phyloP scores from a whole-genome alignment of 257 asterid genomes.

The Primulina eburnea region DNA sequence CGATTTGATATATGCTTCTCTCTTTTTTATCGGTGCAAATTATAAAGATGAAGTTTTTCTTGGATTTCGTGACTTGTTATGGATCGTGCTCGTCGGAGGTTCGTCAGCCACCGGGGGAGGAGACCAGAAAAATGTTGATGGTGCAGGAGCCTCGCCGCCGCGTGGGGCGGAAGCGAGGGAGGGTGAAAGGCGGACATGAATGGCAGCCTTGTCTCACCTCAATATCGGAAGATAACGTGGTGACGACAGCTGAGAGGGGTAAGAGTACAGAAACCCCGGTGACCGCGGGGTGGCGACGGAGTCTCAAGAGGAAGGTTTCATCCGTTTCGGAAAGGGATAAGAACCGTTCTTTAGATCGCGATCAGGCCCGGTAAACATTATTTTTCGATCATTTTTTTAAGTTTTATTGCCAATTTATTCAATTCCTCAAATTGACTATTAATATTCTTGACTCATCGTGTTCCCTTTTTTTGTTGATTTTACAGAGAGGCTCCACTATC shows the following conservation, averaged over 20 bases:
- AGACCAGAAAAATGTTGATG: constrained; percentile 38
- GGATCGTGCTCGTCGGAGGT: constrained; percentile 34
- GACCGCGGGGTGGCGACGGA: constrained; percentile 28
- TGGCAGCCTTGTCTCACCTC: constrained; percentile 50
- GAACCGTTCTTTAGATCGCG: constrained; percentile 17
- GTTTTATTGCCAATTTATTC: too few relatives aligned
- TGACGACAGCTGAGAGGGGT: constrained; percentile 17
- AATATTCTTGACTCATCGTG: too few relatives aligned
- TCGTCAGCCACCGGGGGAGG: constrained; percentile 29
- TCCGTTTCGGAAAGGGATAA: constrained; percentile 30
- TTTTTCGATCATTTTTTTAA: background rate
- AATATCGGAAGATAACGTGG: constrained; percentile 37
- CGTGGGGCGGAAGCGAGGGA: constrained; percentile 37
- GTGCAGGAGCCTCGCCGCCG: constrained; percentile 26
- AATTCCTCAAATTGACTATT: too few relatives aligned
- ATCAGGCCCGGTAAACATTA: constrained; percentile 31
- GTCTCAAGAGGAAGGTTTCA: constrained; percentile 34
- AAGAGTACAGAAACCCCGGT: constrained; percentile 14
- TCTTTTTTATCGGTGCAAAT: background rate
- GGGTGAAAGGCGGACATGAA: constrained; percentile 21
- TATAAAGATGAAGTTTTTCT: constrained; percentile 44
- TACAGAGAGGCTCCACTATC: constrained; percentile 28
- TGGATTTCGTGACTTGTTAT: constrained; percentile 47
- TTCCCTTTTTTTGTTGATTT: background rate
- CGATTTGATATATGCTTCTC: too few relatives aligned